Conservation (phyloP, 164 flowering plant genomes). For the Piper betle region DNA sequence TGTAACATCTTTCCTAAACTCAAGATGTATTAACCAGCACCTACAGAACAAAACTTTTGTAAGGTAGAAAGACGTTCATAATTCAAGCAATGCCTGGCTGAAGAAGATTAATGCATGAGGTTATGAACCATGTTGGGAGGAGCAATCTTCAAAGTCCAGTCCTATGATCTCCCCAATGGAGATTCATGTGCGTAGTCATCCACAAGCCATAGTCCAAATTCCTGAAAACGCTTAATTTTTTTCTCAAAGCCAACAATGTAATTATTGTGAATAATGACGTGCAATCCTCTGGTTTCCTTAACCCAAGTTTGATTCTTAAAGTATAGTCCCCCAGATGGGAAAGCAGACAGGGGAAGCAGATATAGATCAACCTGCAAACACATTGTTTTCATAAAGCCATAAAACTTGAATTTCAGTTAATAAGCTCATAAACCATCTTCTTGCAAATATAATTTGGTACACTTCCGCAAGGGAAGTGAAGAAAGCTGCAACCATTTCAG, state of each 20-base stretch:
- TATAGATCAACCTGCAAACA: constrained; percentile 69
- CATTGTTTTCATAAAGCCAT: background rate
- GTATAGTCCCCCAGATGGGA: constrained; percentile 89
- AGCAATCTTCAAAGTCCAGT: background rate
- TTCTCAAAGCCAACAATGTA: constrained; percentile 83
- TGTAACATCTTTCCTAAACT: too few relatives aligned
- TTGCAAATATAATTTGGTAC: too few relatives aligned
- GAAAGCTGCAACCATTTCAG: too few relatives aligned
- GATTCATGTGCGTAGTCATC: constrained; percentile 72
- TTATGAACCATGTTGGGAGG: background rate
- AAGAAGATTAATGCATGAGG: background rate
- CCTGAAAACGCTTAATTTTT: constrained; percentile 83
- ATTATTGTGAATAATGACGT: constrained; percentile 84
- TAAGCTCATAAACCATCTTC: background rate
- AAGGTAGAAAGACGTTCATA: background rate
- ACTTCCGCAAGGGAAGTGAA: background rate
- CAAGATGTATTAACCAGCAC: background rate
- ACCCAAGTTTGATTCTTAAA: constrained; percentile 97
- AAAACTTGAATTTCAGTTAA: background rate
- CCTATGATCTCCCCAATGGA: constrained; percentile 59
- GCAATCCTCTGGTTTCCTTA: constrained; percentile 68
- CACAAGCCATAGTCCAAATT: constrained; percentile 75
- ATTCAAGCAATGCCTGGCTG: background rate
- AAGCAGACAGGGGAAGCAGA: constrained; percentile 79
- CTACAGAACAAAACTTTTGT: too few relatives aligned